A percentile compares a stretch with the other conserved stretches of the same genome.
Conservation (phyloP, 495 filamentous ascomycete genomes). For the Thermothielavioides terrestris region DNA sequence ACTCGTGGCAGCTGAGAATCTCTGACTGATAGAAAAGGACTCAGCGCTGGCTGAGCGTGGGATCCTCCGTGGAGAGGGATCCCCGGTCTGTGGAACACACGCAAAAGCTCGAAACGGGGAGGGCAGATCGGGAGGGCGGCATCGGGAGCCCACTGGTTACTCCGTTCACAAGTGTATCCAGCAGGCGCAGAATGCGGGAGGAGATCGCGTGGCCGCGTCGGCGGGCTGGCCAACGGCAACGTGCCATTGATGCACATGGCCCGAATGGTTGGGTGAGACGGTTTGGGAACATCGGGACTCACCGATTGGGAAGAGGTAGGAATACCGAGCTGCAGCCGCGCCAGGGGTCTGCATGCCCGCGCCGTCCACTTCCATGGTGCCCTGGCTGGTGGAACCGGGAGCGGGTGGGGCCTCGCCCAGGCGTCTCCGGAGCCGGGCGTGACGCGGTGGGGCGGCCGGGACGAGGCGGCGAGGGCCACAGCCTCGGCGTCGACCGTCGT, state of each 20-base stretch:
- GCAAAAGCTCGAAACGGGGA: not conserved
- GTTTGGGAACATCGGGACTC: conserved; percentile 26
- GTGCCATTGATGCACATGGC: conserved; percentile 34
- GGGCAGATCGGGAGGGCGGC: not conserved
- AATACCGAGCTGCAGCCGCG: conserved; percentile 30
- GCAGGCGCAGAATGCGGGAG: conserved; percentile 17
- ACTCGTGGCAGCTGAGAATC: not conserved
- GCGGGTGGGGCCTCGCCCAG: not conserved
- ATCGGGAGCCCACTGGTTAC: conserved; percentile 15
- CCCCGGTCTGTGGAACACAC: no score
- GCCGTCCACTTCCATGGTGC: conserved; percentile 19
- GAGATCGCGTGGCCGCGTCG: conserved; percentile 16
- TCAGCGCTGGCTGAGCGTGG: conserved; percentile 8
- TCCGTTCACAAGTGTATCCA: no score
- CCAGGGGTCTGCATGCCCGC: conserved; percentile 38
- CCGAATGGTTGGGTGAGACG: conserved; percentile 38
- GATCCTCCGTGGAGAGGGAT: not conserved
- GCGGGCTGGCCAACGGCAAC: conserved; percentile 30
- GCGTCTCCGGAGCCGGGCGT: conserved; percentile 2
- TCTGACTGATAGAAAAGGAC: conserved; percentile 16
- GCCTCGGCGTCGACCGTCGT: not conserved
- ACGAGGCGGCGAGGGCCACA: not conserved
- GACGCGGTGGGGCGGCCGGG: not conserved
- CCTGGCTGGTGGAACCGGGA: conserved; percentile 6
- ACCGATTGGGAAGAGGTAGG: conserved; percentile 45